Evolutionary conservation across 352 stramenopile species (phyloP), one percentile per base, ranked within the genome.

Genomic region (Halophytophthora batemanensis): DNA sequence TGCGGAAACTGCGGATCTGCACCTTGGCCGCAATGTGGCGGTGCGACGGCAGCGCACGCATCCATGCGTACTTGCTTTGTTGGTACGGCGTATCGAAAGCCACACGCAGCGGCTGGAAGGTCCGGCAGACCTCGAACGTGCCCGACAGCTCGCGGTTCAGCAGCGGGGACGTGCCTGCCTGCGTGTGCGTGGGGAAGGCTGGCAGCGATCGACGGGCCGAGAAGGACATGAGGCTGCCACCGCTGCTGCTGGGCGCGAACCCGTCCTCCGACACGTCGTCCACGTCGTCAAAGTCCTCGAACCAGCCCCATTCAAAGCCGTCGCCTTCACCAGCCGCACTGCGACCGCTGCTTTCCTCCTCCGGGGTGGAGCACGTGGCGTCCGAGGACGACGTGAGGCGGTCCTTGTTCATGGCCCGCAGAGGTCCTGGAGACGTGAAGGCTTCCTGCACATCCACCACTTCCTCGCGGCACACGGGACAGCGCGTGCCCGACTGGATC

Each of bases 1-100:
- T 90, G 10, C 82, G 79, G 62, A 93, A 93, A 61, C 74, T 90
- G 36, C 76, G 79, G 53, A 93, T 85, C 64, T 88, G 74, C 38
- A 93, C 76, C 53, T 87, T 89, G 45, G 77, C 82, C 2, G 75
- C 77, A 36, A 90, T 84, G 46, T 88, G 82, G 13, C 79, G 77
- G 54, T 87, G 65, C n/a, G 79, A 86, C 36, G 76, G 73, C 33
- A 93, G 55, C 23, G 61, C 54, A 8, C 67, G 77, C 53, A 93
- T 66, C 71, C 82, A 93, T 44, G 66, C 15, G 62, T 87, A 73
- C 45, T 70, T 64, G 52, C 75, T 87, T 21, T 74, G 62, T 13
- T 77, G 58, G 60, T 90, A 93, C 17, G 69, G 68, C 28, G 65
- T 69, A 55, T 92, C 78, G 53, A 84, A 88, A 17, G 62, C 49